Conservation (phyloP, 768 basidiomycete species). For the Psilocybe azurescens region DNA sequence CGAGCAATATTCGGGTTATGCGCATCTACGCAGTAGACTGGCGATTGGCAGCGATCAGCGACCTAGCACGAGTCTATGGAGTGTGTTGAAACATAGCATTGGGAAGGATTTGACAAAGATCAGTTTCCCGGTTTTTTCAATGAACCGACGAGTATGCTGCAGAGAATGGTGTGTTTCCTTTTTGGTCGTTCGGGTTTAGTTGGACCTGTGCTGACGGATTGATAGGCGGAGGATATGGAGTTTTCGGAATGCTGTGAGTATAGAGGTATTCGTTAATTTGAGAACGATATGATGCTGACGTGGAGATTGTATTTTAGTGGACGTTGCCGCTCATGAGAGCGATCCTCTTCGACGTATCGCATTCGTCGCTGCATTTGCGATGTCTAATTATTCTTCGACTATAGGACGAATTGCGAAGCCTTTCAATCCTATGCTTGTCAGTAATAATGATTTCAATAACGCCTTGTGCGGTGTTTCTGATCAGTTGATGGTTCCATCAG, state of each 20-base stretch:
- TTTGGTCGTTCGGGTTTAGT: not conserved
- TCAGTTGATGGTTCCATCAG: conserved; percentile 36
- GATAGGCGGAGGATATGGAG: conserved; percentile 92
- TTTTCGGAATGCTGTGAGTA: conserved; percentile 88
- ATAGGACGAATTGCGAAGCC: conserved; percentile 97
- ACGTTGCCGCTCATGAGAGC: conserved; percentile 77
- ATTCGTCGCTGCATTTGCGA: conserved; percentile 95
- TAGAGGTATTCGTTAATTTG: conserved; percentile 1
- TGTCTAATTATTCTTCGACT: conserved; percentile 97
- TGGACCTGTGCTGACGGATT: not conserved
- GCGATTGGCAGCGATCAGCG: conserved; percentile 73
- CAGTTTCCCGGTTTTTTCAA: conserved; percentile 93
- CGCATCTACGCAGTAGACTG: conserved; percentile 60
- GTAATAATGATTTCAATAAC: conserved; percentile 27
- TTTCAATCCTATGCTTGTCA: conserved; percentile 93
- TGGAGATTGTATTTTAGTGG: conserved; percentile 53
- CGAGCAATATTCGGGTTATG: conserved; percentile 70
- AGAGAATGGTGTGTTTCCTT: conserved; percentile 74
- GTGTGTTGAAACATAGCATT: conserved; percentile 92
- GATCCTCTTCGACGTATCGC: conserved; percentile 87
- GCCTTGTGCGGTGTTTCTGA: not conserved
- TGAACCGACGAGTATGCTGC: conserved; percentile 95
- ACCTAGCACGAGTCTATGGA: conserved; percentile 92
- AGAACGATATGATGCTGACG: conserved; percentile 5
- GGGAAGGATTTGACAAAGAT: conserved; percentile 98